Percentiles rank a stretch among this genome's conserved stretches.
These are phyloP conservation scores for Fusarium concolor DNA, from an alignment of 2,329 filamentous ascomycete species.

Conservation along the genomic window DNA sequence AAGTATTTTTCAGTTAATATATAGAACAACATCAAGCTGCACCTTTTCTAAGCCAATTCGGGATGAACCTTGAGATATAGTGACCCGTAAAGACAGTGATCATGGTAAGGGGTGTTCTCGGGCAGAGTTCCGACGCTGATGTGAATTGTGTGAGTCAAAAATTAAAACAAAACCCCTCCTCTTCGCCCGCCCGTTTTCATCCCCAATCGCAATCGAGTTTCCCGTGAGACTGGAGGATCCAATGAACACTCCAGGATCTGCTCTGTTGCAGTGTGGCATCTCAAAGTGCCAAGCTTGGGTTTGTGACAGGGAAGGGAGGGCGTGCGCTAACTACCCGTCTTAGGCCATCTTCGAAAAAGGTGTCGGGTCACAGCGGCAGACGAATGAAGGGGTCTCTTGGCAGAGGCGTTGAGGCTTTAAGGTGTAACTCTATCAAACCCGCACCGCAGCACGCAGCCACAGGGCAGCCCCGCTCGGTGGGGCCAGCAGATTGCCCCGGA, in stretches of 20 bases:
- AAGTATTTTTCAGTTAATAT: not conserved
- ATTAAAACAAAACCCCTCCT: not conserved
- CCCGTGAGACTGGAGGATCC: not conserved
- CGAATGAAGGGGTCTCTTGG: not conserved
- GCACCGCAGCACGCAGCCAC: not conserved
- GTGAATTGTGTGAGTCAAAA: not conserved
- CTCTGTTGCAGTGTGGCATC: slow-evolving; percentile 16
- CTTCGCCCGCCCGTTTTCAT: not conserved
- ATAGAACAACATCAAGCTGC: too few species aligned
- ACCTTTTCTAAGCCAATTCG: too few species aligned
- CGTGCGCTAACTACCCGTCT: slow-evolving; percentile 17
- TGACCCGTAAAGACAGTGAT: not conserved
- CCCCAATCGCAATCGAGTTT: not conserved
- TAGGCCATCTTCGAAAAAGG: not conserved
- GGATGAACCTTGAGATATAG: not conserved
- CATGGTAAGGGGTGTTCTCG: not conserved
- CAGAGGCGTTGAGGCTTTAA: not conserved
- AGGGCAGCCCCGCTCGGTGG: slow-evolving; percentile 5
- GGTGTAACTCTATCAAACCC: slow-evolving; percentile 1
- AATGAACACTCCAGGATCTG: slow-evolving; percentile 15
- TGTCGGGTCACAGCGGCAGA: slow-evolving; percentile 23
- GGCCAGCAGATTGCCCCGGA: slow-evolving; percentile 10
- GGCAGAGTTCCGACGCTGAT: slow-evolving; percentile 5
- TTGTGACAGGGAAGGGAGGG: slow-evolving; percentile 10
- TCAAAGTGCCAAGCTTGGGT: slow-evolving; percentile 13